Percentiles rank a stretch among this genome's conserved stretches.
These are phyloP conservation scores for Xerocomus brunneocitrinus DNA, from an alignment of 768 basidiomycete species.

Conservation along the genomic window DNA sequence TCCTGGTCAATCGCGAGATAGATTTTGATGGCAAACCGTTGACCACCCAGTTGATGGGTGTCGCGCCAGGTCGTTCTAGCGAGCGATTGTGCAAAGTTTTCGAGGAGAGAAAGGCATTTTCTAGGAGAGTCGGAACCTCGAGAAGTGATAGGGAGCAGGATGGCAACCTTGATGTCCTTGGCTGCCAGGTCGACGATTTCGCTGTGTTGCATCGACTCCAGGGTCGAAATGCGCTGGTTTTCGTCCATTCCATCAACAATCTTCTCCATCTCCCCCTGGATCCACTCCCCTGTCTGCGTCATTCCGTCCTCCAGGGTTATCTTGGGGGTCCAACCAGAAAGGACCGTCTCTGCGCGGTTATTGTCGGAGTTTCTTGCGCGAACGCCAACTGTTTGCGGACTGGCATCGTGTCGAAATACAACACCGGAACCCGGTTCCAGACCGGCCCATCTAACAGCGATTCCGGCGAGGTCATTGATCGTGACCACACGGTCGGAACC, in stretches of 20 bases:
- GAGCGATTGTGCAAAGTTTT: conserved; percentile 41
- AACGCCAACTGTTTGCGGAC: conserved; percentile 42
- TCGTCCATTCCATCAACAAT: conserved; percentile 6
- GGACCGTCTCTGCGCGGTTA: conserved; percentile 22
- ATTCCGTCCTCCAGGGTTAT: conserved; percentile 44
- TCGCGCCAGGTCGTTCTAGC: conserved; percentile 45
- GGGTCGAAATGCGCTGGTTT: conserved; percentile 6
- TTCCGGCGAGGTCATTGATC: conserved; percentile 38
- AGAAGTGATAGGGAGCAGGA: conserved; percentile 58
- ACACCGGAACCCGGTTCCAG: conserved; percentile 25
- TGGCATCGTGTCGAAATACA: conserved; percentile 22
- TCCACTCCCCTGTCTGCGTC: conserved; percentile 45
- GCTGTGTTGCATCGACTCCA: conserved; percentile 32
- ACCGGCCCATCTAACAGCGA: conserved; percentile 35
- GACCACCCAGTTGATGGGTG: conserved; percentile 27
- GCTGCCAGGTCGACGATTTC: conserved; percentile 35
- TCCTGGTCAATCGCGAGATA: conserved; percentile 54
- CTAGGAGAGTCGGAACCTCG: conserved; percentile 33
- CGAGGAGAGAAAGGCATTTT: conserved; percentile 41
- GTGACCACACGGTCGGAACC: conserved; percentile 44
- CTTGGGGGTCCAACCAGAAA: conserved; percentile 41
- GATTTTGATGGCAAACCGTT: conserved; percentile 35
- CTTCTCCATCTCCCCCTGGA: conserved; percentile 35
- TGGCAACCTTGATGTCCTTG: conserved; percentile 40
- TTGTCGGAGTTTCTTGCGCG: conserved; percentile 52